Evolutionary conservation across 192 early-diverging fungal genomes (phyloP), one percentile per base, ranked within the genome.

Genomic region (Coemansia umbellata): DNA sequence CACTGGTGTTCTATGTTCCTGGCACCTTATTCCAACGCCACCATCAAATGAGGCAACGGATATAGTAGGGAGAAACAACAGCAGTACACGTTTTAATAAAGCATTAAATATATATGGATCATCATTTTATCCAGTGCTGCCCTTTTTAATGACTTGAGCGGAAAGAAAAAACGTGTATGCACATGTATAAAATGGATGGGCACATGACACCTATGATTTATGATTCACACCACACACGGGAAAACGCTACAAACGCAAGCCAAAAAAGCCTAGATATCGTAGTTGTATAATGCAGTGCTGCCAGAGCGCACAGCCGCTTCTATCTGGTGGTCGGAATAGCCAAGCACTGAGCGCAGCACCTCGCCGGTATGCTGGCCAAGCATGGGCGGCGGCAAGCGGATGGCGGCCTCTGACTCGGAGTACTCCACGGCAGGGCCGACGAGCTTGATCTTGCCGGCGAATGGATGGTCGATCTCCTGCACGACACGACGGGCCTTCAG

Each of bases 291-390:
- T 0, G 42, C 48, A 14, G 55, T 52, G 30, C 58, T 67, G 13
- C 67, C 73, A 7, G 56, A 37, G 0, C 27, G 4, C 22, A 69
- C 66, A 1, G 60, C 73, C 14, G 37, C 22, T 9, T 63, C 64
- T 18, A 96, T 81, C 37, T 84, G 80, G 5, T 62, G 31, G 11
- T 82, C 51, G 6, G 60, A 59, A 63, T 91, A 94, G 1, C 84
- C 83, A 17, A 92, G 66, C 9, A 91, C 64, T 1, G 66, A 51
- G 17, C 31, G 50, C 53, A 97, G 66, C 14, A 97, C 78, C 30
- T 90, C 83, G n/a, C 78, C 69, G 5, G 92, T 95, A 73, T 98
- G 93, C 58, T 95, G 82, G 30, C 93, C 95, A 11, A 95, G 72
- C 47, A 82, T 64, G 14, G 91, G 92, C 14, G 95, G 93, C 28